Evolutionary conservation across 2,329 filamentous ascomycete genomes (phyloP), one percentile per base, ranked within the genome.

Genomic region (Onygenales sp.): DNA sequence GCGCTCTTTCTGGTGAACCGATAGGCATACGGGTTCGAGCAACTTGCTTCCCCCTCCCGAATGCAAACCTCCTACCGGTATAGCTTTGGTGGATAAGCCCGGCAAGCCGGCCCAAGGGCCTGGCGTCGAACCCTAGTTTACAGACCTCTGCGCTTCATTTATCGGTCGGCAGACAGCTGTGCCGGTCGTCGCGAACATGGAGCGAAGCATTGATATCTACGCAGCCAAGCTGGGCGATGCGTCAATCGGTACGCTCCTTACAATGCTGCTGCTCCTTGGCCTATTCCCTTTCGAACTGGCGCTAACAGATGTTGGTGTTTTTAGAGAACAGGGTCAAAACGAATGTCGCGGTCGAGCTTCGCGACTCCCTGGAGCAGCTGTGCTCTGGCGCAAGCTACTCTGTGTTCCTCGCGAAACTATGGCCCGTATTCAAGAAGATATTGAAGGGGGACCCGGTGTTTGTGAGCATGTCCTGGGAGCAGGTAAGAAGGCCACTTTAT

Each of bases 391-490:
- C 81, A 53, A 84, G 84, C 63, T 98, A 97, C 69, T 73, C 81
- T 32, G 78, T 81, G 50, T 97, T 98, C 68, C 78, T 98, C 56
- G 82, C 88, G 66, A 88, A 88, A 71, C 78, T 96, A 64, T 86
- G 97, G 75, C 93, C 93, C 41, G 82, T 95, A 36, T 93, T 97
- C 72, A 81, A 93, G 66, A 84, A 81, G 68, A 88, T 95, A 52
- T 76, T 99, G 50, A 85, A 86, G 65, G 89, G 89, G 52, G 84
- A 86, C 64, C 91, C 90, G 41, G 87, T 94, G 59, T 97, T 98
- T 68, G 86, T 92, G 62, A 95, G 88, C 69, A 89, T 85, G 64
- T 94, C 89, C 2, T 79, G 84, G 51, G 93, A 98, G 66, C 93
- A 97, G 79, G 87, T 90, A 70, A 67, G 79, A 27, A 27, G 63